phyloP scores from a whole-genome alignment of 176 grass and related monocot species.

The Aegilops speltoides region DNA sequence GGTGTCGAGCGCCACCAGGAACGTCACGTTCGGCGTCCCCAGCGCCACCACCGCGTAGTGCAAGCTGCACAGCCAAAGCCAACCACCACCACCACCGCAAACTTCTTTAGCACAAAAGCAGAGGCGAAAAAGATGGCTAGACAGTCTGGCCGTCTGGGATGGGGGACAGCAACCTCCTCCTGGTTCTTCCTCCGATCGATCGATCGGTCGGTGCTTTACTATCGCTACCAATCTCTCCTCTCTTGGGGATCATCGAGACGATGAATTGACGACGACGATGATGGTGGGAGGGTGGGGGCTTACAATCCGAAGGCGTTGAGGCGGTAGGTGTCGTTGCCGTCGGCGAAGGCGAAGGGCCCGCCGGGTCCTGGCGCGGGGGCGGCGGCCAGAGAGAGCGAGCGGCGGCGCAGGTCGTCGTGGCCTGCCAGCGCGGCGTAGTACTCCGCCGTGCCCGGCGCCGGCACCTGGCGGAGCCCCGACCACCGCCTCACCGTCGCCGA shows the following conservation, averaged over 20 bases:
- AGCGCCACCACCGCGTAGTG: constrained; percentile 76
- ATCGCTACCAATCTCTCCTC: neutral
- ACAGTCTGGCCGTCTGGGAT: neutral
- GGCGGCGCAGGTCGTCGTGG: constrained; percentile 77
- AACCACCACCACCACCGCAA: constrained; percentile 37
- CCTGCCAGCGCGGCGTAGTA: constrained; percentile 71
- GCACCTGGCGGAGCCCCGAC: constrained; percentile 52
- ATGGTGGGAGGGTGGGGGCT: neutral
- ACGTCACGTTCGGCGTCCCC: constrained; percentile 85
- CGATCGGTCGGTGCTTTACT: neutral
- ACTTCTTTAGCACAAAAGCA: constrained; percentile 21
- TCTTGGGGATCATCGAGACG: neutral
- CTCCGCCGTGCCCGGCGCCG: constrained; percentile 43
- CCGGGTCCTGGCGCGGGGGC: neutral
- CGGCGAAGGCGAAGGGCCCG: constrained; percentile 53
- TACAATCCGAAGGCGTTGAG: constrained; percentile 72
- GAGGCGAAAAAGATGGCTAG: neutral
- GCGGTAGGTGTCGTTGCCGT: constrained; percentile 61
- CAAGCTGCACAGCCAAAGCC: constrained; percentile 51
- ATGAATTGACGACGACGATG: neutral
- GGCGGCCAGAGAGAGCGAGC: constrained; percentile 33
- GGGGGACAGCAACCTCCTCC: neutral
- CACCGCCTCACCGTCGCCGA: constrained; percentile 58
- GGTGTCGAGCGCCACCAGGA: constrained; percentile 91
- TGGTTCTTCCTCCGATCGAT: too few relatives aligned